phyloP scores from a whole-genome alignment of 129 eudicot species.

The Lactuca saligna region DNA sequence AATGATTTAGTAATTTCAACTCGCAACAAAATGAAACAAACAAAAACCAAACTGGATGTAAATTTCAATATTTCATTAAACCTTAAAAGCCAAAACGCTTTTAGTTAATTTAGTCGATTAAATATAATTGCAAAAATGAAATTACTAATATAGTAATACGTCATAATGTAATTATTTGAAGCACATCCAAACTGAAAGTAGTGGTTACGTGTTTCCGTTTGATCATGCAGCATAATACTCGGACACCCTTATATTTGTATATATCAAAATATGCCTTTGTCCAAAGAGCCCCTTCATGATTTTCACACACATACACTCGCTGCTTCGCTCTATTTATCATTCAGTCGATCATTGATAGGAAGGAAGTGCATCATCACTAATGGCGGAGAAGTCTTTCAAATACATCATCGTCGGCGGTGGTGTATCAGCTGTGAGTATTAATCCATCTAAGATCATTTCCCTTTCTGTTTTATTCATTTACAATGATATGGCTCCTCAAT shows the following conservation, averaged over 20 bases:
- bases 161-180: background rate
- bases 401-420: conserved; percentile 82
- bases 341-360: background rate
- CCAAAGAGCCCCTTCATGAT: background rate
- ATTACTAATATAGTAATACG: background rate
- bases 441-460: background rate
- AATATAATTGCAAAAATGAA: no score
- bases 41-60: no score
- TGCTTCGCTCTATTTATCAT: background rate
- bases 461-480: background rate
- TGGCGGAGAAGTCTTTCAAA: conserved; percentile 75
- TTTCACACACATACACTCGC: background rate
- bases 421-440: conserved; percentile 61
- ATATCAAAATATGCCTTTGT: background rate
- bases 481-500: background rate
- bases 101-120: no score
- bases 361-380: conserved; percentile 20
- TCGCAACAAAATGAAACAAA: no score
- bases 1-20: no score
- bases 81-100: no score
- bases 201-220: conserved; percentile 6
- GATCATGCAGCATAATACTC: conserved; percentile 29
- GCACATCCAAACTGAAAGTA: background rate
- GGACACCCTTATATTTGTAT: conserved; percentile 15
- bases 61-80: no score